Percentiles rank a stretch among this genome's conserved stretches.
Evolutionary conservation across 352 stramenopile genomes (phyloP).

Genomic region (Globisporangium uncinulatum): DNA sequence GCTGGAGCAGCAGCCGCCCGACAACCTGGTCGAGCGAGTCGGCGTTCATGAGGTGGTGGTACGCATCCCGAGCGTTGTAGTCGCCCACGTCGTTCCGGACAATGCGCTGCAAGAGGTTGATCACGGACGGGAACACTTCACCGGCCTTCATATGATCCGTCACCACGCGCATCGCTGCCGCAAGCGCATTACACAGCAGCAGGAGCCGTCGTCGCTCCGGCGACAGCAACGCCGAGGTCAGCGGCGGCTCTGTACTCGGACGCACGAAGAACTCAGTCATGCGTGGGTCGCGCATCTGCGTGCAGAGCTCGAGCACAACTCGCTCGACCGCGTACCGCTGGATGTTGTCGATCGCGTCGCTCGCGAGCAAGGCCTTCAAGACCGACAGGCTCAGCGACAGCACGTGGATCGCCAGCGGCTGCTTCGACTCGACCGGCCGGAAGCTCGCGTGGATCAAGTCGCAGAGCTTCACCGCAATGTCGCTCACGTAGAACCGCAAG

Average conservation of each 20-base stretch:
- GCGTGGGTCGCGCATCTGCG: conserved; percentile 65
- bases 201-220: conserved; percentile 55
- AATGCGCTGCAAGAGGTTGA: conserved; percentile 76
- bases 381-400: conserved; percentile 70
- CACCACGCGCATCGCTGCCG: conserved; percentile 49
- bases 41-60: conserved; percentile 68
- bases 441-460: conserved; percentile 74
- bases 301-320: conserved; percentile 67
- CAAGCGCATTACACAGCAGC: conserved; percentile 67
- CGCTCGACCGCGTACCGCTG: conserved; percentile 75
- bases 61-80: conserved; percentile 66
- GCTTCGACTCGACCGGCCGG: conserved; percentile 46
- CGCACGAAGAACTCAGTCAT: conserved; percentile 52
- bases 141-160: conserved; percentile 56
- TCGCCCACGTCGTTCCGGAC: conserved; percentile 75
- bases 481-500: conserved; percentile 69
- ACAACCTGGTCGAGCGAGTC: conserved; percentile 79
- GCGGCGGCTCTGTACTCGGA: conserved; percentile 24
- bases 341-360: conserved; percentile 47
- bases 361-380: conserved; percentile 57
- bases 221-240: conserved; percentile 32
- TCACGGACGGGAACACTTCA: conserved; percentile 69
- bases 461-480: conserved; percentile 68
- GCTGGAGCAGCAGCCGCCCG: conserved; percentile 60
- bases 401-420: conserved; percentile 62